Conservation (phyloP, 306 rosid genomes). For the Inga leiocalycina region DNA sequence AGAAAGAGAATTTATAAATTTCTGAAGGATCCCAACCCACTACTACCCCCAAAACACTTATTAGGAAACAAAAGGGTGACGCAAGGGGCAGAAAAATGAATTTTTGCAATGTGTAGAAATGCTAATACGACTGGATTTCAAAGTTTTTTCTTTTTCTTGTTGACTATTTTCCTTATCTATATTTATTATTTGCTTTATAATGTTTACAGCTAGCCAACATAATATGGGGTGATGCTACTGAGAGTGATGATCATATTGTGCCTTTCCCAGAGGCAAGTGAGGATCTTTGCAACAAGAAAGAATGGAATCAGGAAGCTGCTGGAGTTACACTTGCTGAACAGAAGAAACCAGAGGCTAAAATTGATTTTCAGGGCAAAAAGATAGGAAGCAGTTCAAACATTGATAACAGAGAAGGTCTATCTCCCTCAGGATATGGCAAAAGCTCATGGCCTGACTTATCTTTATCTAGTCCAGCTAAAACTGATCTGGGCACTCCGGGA, state of each 20-base stretch:
- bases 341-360: conserved; percentile 52
- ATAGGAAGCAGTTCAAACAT: conserved; percentile 53
- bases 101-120: conserved; percentile 11
- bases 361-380: conserved; percentile 48
- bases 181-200: conserved; percentile 25
- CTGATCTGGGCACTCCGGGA: conserved; percentile 52
- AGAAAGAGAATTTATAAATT: not conserved
- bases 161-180: conserved; percentile 17
- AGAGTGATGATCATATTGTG: conserved; percentile 87
- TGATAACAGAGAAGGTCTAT: conserved; percentile 40
- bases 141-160: conserved; percentile 3
- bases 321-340: conserved; percentile 50
- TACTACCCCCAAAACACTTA: not conserved
- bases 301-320: conserved; percentile 56
- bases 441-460: conserved; percentile 66
- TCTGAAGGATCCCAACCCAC: not conserved
- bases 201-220: conserved; percentile 81
- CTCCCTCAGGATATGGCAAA: conserved; percentile 51
- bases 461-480: conserved; percentile 49
- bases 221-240: conserved; percentile 86
- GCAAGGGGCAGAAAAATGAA: not conserved
- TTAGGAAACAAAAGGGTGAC: not conserved
- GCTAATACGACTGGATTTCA: conserved; percentile 6
- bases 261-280: conserved; percentile 72
- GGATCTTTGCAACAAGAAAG: conserved; percentile 57